These are phyloP conservation scores for Leccinum ochraceum DNA, from an alignment of 768 basidiomycete genomes.

Conservation along the genomic window DNA sequence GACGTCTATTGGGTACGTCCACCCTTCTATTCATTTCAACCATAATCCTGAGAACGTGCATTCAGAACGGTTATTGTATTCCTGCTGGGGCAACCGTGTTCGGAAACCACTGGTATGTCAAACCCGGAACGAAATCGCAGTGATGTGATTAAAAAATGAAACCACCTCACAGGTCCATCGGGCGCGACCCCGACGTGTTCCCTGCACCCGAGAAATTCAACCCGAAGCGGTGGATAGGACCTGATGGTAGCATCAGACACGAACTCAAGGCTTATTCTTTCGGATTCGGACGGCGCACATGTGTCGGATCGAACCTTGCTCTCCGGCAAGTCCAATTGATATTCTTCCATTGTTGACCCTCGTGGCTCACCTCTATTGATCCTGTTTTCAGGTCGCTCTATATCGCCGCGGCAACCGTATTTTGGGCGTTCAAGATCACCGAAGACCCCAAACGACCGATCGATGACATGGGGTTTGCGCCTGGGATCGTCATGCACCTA, in stretches of 20 bases:
- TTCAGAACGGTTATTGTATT: slow-evolving; percentile 37
- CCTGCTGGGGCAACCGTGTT: slow-evolving; percentile 36
- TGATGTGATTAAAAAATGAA: not conserved
- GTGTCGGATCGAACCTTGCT: slow-evolving; percentile 27
- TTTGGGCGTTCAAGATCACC: slow-evolving; percentile 62
- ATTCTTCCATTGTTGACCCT: not conserved
- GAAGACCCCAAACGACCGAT: slow-evolving; percentile 53
- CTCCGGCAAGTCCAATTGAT: slow-evolving; percentile 18
- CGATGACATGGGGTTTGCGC: slow-evolving; percentile 60
- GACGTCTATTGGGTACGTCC: slow-evolving; percentile 30
- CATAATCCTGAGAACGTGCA: not conserved
- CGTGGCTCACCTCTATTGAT: not conserved
- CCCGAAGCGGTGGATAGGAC: slow-evolving; percentile 54
- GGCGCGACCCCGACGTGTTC: slow-evolving; percentile 28
- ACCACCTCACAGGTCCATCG: slow-evolving; percentile 19
- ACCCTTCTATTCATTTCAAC: too few species aligned
- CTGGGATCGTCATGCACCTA: slow-evolving; percentile 64
- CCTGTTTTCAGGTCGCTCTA: slow-evolving; percentile 51
- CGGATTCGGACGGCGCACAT: slow-evolving; percentile 48
- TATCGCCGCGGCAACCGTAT: slow-evolving; percentile 57
- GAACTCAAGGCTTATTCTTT: slow-evolving; percentile 54
- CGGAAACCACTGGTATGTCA: slow-evolving; percentile 32
- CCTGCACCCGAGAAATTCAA: slow-evolving; percentile 49
- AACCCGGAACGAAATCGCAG: not conserved
- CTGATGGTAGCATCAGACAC: slow-evolving; percentile 45